Evolutionary conservation across 179 eudicot genomes (phyloP), one percentile per base, ranked within the genome.

Genomic region (Beta lomatogona): DNA sequence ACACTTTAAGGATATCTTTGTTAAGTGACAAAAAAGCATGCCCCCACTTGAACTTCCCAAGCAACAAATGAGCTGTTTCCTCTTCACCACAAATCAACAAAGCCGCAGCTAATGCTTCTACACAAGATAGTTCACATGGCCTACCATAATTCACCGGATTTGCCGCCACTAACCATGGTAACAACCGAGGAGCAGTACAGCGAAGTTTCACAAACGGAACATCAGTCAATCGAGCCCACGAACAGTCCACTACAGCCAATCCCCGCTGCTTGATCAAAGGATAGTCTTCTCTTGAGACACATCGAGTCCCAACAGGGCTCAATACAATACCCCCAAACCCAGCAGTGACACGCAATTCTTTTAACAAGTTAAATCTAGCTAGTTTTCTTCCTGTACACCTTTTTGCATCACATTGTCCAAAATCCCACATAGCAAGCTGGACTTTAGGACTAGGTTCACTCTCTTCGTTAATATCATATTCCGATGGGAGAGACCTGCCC

Each of bases 341-440:
- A 81, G 85, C 84, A 76, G 89, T 90, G 76, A 95, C 92, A 3
- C 95, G 93, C 78, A 95, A 80, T 81, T 95, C 98, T 85, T 92
- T 94, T 83, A 95, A 82, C 77, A 95, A 81, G 78, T 91, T 87
- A 70, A 95, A 95, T 77, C 99, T 88, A 50, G 97, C 91, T 61
- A 95, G 92, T 85, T 95, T 95, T 82, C 99, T 90, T n/a, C 99
- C 99, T 10, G 97, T 94, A 85, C 99, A 95, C 84, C 88, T 94
- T 86, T 95, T 94, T 19, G 94, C 89, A 85, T 95, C 98, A 76
- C 98, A 95, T 77, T 95, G 99, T 22, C 93, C 99, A 59, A 95
- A 95, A 87, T 95, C 99, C 99, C 98, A 96, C 98, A 96, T 96
- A 18, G 99, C 99, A 21, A 96, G 96, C 86, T 96, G 94, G 70